Evolutionary conservation across 495 filamentous ascomycete genomes (phyloP), one percentile per base, ranked within the genome.

Genomic region (Aspergillus sclerotiicarbonarius): DNA sequence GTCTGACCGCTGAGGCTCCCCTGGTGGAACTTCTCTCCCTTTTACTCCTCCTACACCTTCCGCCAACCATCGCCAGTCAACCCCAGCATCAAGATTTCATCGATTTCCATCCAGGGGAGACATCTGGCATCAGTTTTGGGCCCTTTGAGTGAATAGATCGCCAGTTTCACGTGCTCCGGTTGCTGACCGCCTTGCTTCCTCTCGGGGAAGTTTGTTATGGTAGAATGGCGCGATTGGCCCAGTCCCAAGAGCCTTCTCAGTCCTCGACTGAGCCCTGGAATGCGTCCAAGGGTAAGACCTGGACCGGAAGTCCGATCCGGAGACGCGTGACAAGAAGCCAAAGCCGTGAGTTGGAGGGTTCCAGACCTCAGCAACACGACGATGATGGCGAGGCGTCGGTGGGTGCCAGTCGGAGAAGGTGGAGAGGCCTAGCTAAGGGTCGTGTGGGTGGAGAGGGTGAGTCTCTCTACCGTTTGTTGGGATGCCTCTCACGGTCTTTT

Each of bases 291-390:
- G 37, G 37, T 13, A 41, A 12, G 37, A 16, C 9, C 44, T 47
- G 21, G 18, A 50, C 47, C 6, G 35, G 25, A 0, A 67, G 62
- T 56, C 59, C 60, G 3, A 39, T 47, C 3, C 44, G 53, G 6
- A 60, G 57, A 39, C 59, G 63, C 1, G 53, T 62, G 43, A 69
- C 67, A 2, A 63, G 67, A 32, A 67, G 64, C 35, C 67, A 63
- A 51, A 70, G 67, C 56, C 67, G 62, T 7, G 64, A 65, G 16
- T 12, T 56, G 9, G 63, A 64, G 10, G 59, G 47, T 6, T 43
- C 45, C 16, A 19, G 25, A 29, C 19, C 10, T 18, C 10, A 33
- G 5, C 35, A 29, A 31, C 29, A 31, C 16, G 46, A 1, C 29
- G 25, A 31, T 51, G 20, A 18, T 54, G 54, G 39, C 4, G 31